Evolutionary conservation across 2,329 filamentous ascomycete species (phyloP).

Genomic region (Colletotrichum noveboracense): DNA sequence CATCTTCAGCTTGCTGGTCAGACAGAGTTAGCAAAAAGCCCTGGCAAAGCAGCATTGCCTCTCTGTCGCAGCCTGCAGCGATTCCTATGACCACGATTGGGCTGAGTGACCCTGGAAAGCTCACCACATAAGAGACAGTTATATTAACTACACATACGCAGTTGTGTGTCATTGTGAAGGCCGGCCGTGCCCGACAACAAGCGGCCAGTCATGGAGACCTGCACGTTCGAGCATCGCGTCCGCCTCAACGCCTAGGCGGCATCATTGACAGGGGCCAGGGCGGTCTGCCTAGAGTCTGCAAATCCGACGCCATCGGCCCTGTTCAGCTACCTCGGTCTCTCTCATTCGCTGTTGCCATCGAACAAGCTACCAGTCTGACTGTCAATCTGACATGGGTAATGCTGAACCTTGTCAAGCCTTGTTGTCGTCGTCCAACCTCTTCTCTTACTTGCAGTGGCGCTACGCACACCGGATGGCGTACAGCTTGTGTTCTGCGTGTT

Average conservation of each 20-base stretch:
- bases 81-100: not conserved
- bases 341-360: constrained; percentile 5
- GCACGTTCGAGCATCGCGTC: not conserved
- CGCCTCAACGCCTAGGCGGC: not conserved
- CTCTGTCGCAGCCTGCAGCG: not conserved
- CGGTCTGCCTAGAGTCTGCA: constrained; percentile 1
- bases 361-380: constrained; percentile 6
- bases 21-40: not conserved
- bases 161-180: not conserved
- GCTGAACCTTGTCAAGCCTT: constrained; percentile 8
- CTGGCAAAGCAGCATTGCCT: not conserved
- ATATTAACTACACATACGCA: not conserved
- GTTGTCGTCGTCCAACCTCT: constrained; percentile 12
- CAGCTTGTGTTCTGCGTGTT: not conserved
- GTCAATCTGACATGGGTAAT: not conserved
- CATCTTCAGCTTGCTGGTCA: not conserved
- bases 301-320: not conserved
- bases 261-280: not conserved
- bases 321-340: not conserved
- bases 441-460: constrained; percentile 3
- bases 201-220: not conserved
- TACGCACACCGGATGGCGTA: constrained; percentile 1
- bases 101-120: not conserved
- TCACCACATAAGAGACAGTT: not conserved
- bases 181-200: not conserved